These are phyloP conservation scores for Talaromyces sp. DNA, from an alignment of 2,329 filamentous ascomycete genomes.

Conservation along the genomic window DNA sequence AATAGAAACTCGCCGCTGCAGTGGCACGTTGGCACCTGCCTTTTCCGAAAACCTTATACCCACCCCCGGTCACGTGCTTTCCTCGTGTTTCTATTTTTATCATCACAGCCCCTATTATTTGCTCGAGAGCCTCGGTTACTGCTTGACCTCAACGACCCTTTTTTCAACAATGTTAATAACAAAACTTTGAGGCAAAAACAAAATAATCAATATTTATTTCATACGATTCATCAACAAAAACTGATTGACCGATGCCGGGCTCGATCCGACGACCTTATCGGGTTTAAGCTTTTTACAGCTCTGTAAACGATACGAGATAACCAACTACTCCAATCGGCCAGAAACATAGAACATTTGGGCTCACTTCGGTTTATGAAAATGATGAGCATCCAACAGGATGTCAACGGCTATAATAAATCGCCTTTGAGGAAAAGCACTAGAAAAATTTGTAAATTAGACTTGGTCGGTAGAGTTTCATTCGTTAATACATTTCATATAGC, in stretches of 20 bases:
- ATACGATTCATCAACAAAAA: background rate
- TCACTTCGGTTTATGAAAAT: background rate
- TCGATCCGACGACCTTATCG: constrained; percentile 2
- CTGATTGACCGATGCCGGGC: background rate
- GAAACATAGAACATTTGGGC: background rate
- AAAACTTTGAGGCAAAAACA: background rate
- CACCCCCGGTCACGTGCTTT: background rate
- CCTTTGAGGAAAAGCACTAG: too few species aligned
- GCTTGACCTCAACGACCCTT: too few species aligned
- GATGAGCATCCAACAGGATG: background rate
- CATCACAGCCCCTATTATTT: too few species aligned
- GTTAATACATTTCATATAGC: too few species aligned
- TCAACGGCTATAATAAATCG: background rate
- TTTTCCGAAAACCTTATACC: background rate
- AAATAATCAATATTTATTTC: background rate
- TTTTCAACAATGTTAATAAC: background rate
- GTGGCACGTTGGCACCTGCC: background rate
- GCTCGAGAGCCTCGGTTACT: too few species aligned
- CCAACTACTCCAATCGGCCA: constrained; percentile 3
- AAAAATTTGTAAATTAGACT: too few species aligned
- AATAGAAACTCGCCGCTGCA: background rate
- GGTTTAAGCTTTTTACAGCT: background rate
- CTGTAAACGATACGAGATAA: constrained; percentile 4
- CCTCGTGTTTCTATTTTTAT: too few species aligned
- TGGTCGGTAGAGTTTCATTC: too few species aligned